Percentiles rank a stretch among this genome's conserved stretches.
These are phyloP conservation scores for Juglanconis sp. DNA, from an alignment of 2,329 filamentous ascomycete species.

Conservation along the genomic window DNA sequence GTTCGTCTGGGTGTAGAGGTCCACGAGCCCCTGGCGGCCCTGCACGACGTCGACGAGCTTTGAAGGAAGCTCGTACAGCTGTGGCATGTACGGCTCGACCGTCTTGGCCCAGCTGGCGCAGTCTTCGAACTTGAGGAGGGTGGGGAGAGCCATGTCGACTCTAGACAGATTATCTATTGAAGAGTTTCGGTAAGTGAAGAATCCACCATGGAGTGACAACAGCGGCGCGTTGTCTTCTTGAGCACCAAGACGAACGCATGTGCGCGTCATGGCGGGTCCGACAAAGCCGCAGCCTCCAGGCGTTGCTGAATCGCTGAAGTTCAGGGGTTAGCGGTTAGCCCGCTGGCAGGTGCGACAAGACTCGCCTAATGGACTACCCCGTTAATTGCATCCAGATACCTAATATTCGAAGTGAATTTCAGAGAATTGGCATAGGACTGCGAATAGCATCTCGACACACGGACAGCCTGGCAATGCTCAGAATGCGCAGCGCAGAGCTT, in stretches of 20 bases:
- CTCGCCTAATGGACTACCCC: neutral
- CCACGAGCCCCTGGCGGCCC: conserved; percentile 59
- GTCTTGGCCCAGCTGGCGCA: conserved; percentile 74
- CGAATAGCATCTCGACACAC: neutral
- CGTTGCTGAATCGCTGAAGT: neutral
- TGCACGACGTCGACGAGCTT: conserved; percentile 58
- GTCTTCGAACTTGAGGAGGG: conserved; percentile 67
- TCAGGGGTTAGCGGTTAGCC: neutral
- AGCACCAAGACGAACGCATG: neutral
- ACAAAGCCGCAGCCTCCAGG: neutral
- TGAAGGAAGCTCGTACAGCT: conserved; percentile 67
- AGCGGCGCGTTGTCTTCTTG: too few relatives aligned
- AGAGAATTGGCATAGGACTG: neutral
- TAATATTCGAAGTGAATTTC: too few relatives aligned
- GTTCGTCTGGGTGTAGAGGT: conserved; percentile 81
- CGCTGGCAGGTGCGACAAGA: neutral
- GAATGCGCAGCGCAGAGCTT: neutral
- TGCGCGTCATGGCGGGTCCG: conserved; percentile 18
- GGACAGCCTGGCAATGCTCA: neutral
- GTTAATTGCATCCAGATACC: neutral
- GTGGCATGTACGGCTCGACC: conserved; percentile 69
- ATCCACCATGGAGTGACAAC: too few relatives aligned
- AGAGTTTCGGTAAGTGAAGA: too few relatives aligned
- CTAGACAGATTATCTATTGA: neutral
- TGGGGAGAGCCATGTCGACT: conserved; percentile 63